Conservation (phyloP, 306 rosid genomes). For the Canavalia gladiata region DNA sequence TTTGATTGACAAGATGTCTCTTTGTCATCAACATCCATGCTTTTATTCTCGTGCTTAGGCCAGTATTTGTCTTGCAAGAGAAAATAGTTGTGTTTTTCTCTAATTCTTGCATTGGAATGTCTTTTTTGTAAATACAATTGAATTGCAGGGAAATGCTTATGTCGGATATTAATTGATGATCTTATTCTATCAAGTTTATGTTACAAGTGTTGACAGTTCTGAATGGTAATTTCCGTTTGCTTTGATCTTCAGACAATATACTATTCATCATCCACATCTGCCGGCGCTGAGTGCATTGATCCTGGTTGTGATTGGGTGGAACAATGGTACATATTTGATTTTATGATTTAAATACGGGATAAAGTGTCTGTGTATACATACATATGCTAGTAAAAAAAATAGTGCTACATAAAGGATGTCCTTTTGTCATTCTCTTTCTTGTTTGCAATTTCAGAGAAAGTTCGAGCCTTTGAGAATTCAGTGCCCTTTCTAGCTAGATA, state of each 20-base stretch:
- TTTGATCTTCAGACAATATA: constrained; percentile 73
- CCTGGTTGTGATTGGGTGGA: constrained; percentile 94
- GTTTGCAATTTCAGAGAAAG: not conserved
- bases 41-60: constrained; percentile 4
- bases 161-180: constrained; percentile 26
- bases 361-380: constrained; percentile 23
- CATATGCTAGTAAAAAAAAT: not conserved
- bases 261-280: constrained; percentile 89
- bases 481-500: constrained; percentile 26
- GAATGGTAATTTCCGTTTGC: constrained; percentile 20
- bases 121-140: constrained; percentile 24
- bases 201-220: not conserved
- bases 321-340: constrained; percentile 75
- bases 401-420: not conserved
- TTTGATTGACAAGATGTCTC: constrained; percentile 9
- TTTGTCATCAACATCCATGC: not conserved
- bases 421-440: constrained; percentile 1
- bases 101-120: constrained; percentile 35
- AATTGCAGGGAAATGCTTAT: constrained; percentile 19
- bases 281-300: constrained; percentile 97
- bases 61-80: not conserved
- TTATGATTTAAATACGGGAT: constrained; percentile 8
- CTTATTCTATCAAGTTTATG: constrained; percentile 19
- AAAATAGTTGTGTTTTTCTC: not conserved
- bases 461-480: constrained; percentile 26